Percentiles rank a stretch among this genome's conserved stretches.
These are phyloP conservation scores for Clonostachys rosea DNA, from an alignment of 2,329 filamentous ascomycete species.

Conservation along the genomic window DNA sequence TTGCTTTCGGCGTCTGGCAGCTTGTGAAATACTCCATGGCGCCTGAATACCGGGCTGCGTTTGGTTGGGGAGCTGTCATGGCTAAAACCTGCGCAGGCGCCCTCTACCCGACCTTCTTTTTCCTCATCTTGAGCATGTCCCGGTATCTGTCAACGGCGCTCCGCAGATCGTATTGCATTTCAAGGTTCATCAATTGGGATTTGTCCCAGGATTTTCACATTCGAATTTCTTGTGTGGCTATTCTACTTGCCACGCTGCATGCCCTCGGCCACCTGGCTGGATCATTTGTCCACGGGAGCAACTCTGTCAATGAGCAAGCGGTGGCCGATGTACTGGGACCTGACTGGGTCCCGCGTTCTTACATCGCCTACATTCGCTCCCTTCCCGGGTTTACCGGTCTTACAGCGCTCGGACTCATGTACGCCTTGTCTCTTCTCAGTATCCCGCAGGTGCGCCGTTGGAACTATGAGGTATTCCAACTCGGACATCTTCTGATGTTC, in stretches of 20 bases:
- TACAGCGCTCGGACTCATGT: conserved; percentile 42
- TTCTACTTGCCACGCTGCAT: conserved; percentile 46
- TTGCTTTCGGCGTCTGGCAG: conserved; percentile 51
- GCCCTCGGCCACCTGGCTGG: conserved; percentile 49
- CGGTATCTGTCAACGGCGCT: conserved; percentile 49
- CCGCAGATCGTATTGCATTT: conserved; percentile 44
- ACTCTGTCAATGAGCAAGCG: conserved; percentile 31
- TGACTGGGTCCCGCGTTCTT: conserved; percentile 34
- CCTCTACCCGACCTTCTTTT: conserved; percentile 53
- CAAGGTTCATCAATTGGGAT: conserved; percentile 53
- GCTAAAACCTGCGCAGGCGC: conserved; percentile 50
- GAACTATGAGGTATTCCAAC: conserved; percentile 53
- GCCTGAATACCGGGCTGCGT: conserved; percentile 36
- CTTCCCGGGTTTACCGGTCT: conserved; percentile 47
- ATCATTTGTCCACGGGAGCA: conserved; percentile 44
- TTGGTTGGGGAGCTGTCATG: conserved; percentile 52
- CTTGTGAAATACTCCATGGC: conserved; percentile 44
- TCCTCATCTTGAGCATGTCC: conserved; percentile 54
- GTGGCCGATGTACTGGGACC: conserved; percentile 38
- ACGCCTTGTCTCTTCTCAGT: conserved; percentile 38
- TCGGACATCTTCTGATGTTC: conserved; percentile 53
- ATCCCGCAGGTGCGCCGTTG: conserved; percentile 43
- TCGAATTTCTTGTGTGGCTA: conserved; percentile 43
- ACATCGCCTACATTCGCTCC: conserved; percentile 38
- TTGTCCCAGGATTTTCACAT: conserved; percentile 51